Conservation (phyloP, 345 rosid genomes). For the Melaleuca quinquenervia region DNA sequence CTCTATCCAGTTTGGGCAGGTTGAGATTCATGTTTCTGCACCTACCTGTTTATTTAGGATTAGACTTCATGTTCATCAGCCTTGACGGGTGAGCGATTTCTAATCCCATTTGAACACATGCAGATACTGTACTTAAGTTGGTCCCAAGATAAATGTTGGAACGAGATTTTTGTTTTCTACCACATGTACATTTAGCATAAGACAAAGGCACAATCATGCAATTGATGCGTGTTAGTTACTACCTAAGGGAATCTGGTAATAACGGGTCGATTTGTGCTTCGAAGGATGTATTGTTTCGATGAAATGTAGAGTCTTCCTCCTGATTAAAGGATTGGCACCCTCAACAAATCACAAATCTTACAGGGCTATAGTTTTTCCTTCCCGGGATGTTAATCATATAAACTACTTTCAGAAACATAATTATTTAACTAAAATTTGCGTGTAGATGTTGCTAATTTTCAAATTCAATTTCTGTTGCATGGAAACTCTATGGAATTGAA, state of each 20-base stretch:
- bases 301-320: neutral
- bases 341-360: neutral
- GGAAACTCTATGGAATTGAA: neutral
- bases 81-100: no score
- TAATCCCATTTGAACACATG: neutral
- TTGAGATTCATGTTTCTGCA: neutral
- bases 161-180: neutral
- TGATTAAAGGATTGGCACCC: neutral
- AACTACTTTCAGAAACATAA: no score
- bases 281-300: neutral
- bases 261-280: neutral
- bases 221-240: neutral
- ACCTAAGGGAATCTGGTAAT: neutral
- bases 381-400: neutral
- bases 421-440: neutral
- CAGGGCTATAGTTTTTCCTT: neutral
- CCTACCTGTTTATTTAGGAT: neutral
- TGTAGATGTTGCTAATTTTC: neutral
- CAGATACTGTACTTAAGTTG: neutral
- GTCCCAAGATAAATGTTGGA: neutral
- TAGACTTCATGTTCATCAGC: neutral
- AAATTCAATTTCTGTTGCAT: neutral
- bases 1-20: neutral
- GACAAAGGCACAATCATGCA: neutral
- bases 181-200: neutral